Base-by-base conservation (phyloP, 2,329 filamentous ascomycete species). In the Pseudodiploospora longispora region DNA sequence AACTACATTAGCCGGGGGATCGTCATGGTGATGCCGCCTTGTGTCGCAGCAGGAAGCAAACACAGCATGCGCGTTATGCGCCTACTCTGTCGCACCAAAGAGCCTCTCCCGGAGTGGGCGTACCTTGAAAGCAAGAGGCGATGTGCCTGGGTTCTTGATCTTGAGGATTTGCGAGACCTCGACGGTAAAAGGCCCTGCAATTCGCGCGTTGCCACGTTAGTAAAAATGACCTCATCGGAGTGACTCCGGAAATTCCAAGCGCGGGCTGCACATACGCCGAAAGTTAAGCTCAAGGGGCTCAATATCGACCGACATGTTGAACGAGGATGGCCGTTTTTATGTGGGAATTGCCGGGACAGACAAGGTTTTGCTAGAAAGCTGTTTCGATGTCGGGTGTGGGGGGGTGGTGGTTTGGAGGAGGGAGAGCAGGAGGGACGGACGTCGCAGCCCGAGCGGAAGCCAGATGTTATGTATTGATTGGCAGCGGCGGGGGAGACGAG, bases 211-310 rank as follows among this genome's bases (percentile, higher is more conserved):
- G 19, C 19, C n/a, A 10, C 46, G 48, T 46, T 48, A 47, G 37
- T 10, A 41, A 48, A 34, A 44, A 44, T 30, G 12, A 29, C 31
- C 38, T 38, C 42, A 39, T 49, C 34, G 19, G 31, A 28, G 38
- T 37, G 19, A 36, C 42, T 19, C 19, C 19, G 19, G 19, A 19
- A 19, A 19, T 19, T 19, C 19, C 19, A 19, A 19, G 19, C 19
- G 36, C 44, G 41, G 43, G 49, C 40, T 10, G 56, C 50, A 76
- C 85, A 61, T 76, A 97, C 93, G 86, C 70, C 83, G 85, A 72
- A 98, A 98, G 71, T 82, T 86, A 63, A 98, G 82, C 78, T 97
- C 93, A 56, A 79, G 68, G 48, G 91, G 93, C 59, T 93, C 83
- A 63, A 98, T 87, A 59, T 95, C 87, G 71, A 98, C 85, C 58